Base-by-base conservation (phyloP, 2,329 filamentous ascomycete genomes). In the Pseudocercospora macadamiae region DNA sequence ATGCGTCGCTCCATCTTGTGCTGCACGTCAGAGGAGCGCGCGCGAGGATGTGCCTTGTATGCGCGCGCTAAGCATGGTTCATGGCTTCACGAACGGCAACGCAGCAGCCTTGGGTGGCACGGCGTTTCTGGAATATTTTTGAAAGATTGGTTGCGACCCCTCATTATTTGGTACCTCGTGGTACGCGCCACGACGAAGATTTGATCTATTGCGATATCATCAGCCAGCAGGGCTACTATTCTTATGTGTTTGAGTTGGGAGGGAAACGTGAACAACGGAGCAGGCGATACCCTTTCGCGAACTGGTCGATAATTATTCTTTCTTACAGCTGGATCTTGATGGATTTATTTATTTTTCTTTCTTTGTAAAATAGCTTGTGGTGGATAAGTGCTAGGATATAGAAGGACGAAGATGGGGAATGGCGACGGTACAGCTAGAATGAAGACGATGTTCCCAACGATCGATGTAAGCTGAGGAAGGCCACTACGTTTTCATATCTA, bases 1-100 rank as follows among this genome's bases (percentile, higher is more conserved):
- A 16, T 16, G 44, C 14, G 23, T 42, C 42, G 52, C 25, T 44
- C 57, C 21, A 34, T 49, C 25, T n/a, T 49, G 47, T 19, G 51
- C 49, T 32, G 30, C 51, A 52, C 25, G 18, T 49, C 32, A 26
- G 44, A 55, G 52, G 45, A 55, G 39, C 39, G 39, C 4, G 28
- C 42, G 54, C 53, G 55, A 54, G 23, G 49, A 28, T 45, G 28
- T 34, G 39, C 47, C 52, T 54, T 53, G 52, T 19, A 48, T 60
- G 53, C 44, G 47, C 37, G 54, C 37, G 61, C 61, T 58, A 57
- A 39, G 34, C 61, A 63, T 54, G 51, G 57, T 58, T 60, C 57
- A 59, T 53, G 55, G 52, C 49, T 55, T 55, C 57, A 55, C 51
- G 57, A 32, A 37, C 44, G 23, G 49, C 30, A n/a, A n/a, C n/a